Evolutionary conservation across 2,329 filamentous ascomycete genomes (phyloP), one percentile per base, ranked within the genome.

Genomic region (Claviceps purpurea): DNA sequence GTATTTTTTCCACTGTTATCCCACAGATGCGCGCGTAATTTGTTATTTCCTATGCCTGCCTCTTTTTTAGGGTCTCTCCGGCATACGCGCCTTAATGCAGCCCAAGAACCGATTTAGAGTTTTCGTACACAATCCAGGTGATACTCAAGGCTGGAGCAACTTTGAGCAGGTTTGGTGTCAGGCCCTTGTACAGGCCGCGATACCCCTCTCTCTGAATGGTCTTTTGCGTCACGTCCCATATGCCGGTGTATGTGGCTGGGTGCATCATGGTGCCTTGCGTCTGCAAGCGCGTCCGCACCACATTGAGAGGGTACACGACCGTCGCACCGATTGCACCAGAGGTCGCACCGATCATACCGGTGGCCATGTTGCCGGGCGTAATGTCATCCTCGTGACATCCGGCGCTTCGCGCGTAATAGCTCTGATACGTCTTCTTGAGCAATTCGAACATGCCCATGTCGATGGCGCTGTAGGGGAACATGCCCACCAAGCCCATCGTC

Each of bases 401-500:
- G 10, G 79, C 69, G 38, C 76, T 70, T 53, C 79, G 81, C 13
- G 89, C 86, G 62, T 89, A 86, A 57, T 84, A 83, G 4, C 70
- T 70, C 38, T 85, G 78, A 57, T 94, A 81, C 7, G 75, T 75
- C 47, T 79, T 81, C 70, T 98, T 98, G 56, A 96, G 77, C 55
- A 93, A 82, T 69, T 98, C 93, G 63, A 97, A 98, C 0, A 89
- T 95, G 57, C 88, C 89, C 62, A 98, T 84, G 64, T 98, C 93
- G 63, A 98, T 94, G 49, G 93, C 93, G 43, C 89, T 91, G 67
- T 97, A 98, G 0, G 93, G 93, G 62, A 98, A 98, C 82, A 97
- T 96, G 65, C 93, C 93, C 49, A 96, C 72, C 4, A 98, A 76
- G 16, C 93, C 93, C 79, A 97, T 93, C 0, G 89, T 90, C 38